phyloP scores from a whole-genome alignment of 331 rosid genomes.

The Acacia pycnantha region DNA sequence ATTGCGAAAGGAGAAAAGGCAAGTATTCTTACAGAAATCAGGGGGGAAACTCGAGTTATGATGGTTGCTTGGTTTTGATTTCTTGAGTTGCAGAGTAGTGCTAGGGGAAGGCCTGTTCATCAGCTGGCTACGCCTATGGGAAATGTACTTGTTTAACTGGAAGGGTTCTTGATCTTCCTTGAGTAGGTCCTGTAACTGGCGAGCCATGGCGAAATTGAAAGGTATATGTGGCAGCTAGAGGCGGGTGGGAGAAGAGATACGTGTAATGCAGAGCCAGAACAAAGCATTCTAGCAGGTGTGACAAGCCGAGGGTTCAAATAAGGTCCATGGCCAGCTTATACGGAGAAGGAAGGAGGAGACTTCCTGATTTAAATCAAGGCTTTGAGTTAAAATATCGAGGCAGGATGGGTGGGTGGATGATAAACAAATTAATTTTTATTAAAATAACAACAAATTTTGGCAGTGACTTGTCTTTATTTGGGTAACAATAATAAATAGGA shows the following conservation, averaged over 20 bases:
- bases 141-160: slow-evolving; percentile 70
- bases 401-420: slow-evolving; percentile 25
- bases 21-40: slow-evolving; percentile 60
- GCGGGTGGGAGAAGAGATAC: not conserved
- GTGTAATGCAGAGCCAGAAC: not conserved
- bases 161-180: slow-evolving; percentile 91
- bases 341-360: slow-evolving; percentile 45
- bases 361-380: slow-evolving; percentile 60
- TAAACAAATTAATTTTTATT: slow-evolving; percentile 30
- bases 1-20: slow-evolving; percentile 58
- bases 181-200: slow-evolving; percentile 63
- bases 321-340: slow-evolving; percentile 8
- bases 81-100: slow-evolving; percentile 46
- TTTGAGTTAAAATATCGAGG: slow-evolving; percentile 57
- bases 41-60: slow-evolving; percentile 41
- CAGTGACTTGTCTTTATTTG: not conserved
- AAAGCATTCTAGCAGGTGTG: not conserved
- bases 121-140: slow-evolving; percentile 57
- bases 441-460: not conserved
- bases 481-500: not conserved
- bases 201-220: slow-evolving; percentile 48
- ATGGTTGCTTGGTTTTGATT: slow-evolving; percentile 41
- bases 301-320: slow-evolving; percentile 23
- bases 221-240: not conserved
- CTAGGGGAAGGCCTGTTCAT: slow-evolving; percentile 41